phyloP scores from a whole-genome alignment of 345 rosid genomes.

The Cardamine occulta region DNA sequence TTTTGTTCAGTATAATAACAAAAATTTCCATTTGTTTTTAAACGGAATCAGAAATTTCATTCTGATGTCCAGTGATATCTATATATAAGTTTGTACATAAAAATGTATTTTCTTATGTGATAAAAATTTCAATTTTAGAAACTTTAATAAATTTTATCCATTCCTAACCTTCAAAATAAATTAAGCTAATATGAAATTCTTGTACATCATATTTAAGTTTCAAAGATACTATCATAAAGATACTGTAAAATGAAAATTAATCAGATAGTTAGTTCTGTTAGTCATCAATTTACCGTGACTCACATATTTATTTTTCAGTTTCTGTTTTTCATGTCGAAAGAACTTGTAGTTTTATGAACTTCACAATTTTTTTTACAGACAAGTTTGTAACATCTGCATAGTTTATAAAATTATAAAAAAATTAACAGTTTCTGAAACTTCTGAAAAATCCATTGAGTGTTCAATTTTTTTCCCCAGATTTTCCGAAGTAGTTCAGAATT shows the following conservation, averaged over 20 bases:
- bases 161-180: background rate
- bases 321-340: background rate
- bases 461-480: background rate
- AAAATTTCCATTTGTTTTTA: background rate
- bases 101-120: background rate
- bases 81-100: background rate
- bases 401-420: background rate
- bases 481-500: background rate
- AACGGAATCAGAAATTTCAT: background rate
- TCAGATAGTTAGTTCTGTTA: background rate
- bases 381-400: background rate
- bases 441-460: background rate
- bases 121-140: background rate
- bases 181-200: background rate
- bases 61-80: background rate
- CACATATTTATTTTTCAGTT: background rate
- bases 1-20: background rate
- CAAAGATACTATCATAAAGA: background rate
- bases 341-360: background rate
- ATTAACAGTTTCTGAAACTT: background rate
- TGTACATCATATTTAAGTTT: background rate
- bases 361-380: background rate
- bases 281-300: background rate
- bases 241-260: background rate
- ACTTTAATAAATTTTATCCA: background rate